These are phyloP conservation scores for Adansonia madagascariensis DNA, from an alignment of 441 rosid genomes.

Conservation along the genomic window DNA sequence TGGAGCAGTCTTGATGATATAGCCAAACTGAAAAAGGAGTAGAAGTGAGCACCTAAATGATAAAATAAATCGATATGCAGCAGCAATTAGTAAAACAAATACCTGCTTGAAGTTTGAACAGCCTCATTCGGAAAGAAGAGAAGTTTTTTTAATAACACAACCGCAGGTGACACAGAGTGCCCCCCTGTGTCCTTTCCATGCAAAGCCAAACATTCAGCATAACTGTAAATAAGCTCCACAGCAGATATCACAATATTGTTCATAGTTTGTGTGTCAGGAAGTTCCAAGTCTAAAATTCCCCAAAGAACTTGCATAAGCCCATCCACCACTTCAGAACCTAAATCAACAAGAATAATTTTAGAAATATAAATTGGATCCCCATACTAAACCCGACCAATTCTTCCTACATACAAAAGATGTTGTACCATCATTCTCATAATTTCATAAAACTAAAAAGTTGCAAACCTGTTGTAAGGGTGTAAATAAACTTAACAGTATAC, in stretches of 20 bases:
- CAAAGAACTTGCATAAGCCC: conserved; percentile 94
- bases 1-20: conserved; percentile 98
- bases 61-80: conserved; percentile 19
- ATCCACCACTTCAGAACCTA: conserved; percentile 93
- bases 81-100: conserved; percentile 21
- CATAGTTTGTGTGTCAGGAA: conserved; percentile 94
- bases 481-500: too few species aligned
- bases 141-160: conserved; percentile 80
- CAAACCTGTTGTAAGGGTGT: neutral
- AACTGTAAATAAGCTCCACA: conserved; percentile 91
- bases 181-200: conserved; percentile 68
- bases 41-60: conserved; percentile 29
- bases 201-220: conserved; percentile 95
- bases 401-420: neutral
- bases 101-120: conserved; percentile 99
- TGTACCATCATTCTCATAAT: too few species aligned
- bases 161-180: conserved; percentile 89
- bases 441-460: too few species aligned
- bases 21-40: conserved; percentile 73
- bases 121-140: conserved; percentile 79
- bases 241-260: conserved; percentile 90
- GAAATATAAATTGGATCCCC: conserved; percentile 18
- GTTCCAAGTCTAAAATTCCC: conserved; percentile 97
- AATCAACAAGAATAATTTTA: conserved; percentile 25
- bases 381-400: neutral